A percentile compares a stretch with the other conserved stretches of the same genome.
phyloP scores from a whole-genome alignment of 2,329 filamentous ascomycete species.

The Colletotrichum sp. region DNA sequence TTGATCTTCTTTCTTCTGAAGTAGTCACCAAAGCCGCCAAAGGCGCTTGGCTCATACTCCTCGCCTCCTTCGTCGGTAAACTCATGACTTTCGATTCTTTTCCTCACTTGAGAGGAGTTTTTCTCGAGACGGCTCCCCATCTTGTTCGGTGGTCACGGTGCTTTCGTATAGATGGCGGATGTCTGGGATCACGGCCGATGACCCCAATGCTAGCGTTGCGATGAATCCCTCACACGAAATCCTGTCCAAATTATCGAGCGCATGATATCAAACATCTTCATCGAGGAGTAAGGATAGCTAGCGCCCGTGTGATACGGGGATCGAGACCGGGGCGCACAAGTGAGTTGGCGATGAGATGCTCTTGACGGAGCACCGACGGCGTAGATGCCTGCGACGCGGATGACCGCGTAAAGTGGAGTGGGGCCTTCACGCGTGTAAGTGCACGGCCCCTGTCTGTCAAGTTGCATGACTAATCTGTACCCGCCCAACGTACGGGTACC shows the following conservation, averaged over 20 bases:
- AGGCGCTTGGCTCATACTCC: constrained; percentile 86
- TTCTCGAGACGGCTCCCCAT: constrained; percentile 69
- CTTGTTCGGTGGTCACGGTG: constrained; percentile 17
- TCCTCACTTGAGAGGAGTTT: constrained; percentile 66
- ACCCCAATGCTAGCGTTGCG: not conserved
- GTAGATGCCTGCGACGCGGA: constrained; percentile 10
- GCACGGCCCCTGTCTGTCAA: constrained; percentile 42
- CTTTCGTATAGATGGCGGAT: constrained; percentile 16
- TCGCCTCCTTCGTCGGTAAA: constrained; percentile 84
- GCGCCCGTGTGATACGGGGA: not conserved
- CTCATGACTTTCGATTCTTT: constrained; percentile 67
- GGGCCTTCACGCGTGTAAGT: constrained; percentile 27
- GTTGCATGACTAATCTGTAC: not conserved
- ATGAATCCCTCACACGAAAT: not conserved
- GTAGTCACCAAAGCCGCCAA: constrained; percentile 90
- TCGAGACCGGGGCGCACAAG: not conserved
- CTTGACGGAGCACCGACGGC: not conserved
- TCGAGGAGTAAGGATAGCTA: not conserved
- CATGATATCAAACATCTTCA: not conserved
- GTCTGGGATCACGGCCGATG: not conserved
- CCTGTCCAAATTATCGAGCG: not conserved
- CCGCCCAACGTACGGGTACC: not conserved
- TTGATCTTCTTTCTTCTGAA: constrained; percentile 97
- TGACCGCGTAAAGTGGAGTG: constrained; percentile 43
- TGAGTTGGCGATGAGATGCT: not conserved